phyloP scores from a whole-genome alignment of 805 yeast genomes.

The Ogataea pilisensis region DNA sequence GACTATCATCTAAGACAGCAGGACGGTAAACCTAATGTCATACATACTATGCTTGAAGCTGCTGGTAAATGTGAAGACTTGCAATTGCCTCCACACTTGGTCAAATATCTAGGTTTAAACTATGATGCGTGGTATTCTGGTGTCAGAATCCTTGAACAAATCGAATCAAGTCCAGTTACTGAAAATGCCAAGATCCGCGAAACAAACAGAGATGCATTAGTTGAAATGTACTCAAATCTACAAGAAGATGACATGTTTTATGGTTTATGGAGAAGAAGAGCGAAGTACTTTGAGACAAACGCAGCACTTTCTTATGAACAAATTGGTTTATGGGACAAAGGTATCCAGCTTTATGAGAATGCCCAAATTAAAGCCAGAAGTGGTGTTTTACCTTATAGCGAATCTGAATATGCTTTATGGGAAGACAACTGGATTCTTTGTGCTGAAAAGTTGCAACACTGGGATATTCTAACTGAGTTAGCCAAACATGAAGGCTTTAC shows the following conservation, averaged over 20 bases:
- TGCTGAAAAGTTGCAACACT: conserved; percentile 94
- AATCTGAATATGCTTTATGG: conserved; percentile 93
- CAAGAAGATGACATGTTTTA: conserved; percentile 97
- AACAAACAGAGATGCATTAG: conserved; percentile 82
- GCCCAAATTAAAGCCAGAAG: conserved; percentile 96
- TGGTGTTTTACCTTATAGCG: conserved; percentile 93
- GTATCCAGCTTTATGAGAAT: conserved; percentile 87
- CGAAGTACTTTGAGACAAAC: conserved; percentile 89
- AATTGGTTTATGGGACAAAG: conserved; percentile 91
- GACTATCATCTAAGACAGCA: conserved; percentile 93
- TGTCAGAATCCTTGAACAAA: conserved; percentile 74
- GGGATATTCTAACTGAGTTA: conserved; percentile 95
- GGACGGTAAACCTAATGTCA: conserved; percentile 80
- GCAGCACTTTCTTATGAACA: conserved; percentile 93
- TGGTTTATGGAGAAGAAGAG: conserved; percentile 96
- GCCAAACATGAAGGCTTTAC: conserved; percentile 98
- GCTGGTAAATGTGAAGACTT: conserved; percentile 66
- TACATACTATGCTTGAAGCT: conserved; percentile 80
- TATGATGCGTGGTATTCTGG: conserved; percentile 92
- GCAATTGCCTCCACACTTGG: conserved; percentile 89
- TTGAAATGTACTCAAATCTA: conserved; percentile 81
- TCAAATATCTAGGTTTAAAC: conserved; percentile 81
- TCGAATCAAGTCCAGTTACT: conserved; percentile 39
- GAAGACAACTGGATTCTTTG: conserved; percentile 98
- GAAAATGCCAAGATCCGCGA: conserved; percentile 76